These are phyloP conservation scores for Garcia nutans DNA, from an alignment of 345 rosid species.

Conservation along the genomic window DNA sequence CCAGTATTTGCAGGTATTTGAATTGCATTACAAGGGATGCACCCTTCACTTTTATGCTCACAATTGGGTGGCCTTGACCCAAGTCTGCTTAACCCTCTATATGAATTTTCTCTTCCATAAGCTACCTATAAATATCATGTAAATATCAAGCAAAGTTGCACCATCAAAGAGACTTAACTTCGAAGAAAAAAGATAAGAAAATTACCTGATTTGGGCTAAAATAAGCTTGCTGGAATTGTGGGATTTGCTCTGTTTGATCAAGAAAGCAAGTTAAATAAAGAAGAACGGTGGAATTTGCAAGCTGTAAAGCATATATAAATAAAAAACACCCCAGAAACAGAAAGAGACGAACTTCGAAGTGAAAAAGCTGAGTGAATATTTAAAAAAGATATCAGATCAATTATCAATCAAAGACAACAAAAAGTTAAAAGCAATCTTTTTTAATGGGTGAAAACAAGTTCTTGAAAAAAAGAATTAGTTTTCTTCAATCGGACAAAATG, in stretches of 20 bases:
- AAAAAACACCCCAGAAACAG: neutral
- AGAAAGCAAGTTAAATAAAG: neutral
- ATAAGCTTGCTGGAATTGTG: neutral
- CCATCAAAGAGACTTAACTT: neutral
- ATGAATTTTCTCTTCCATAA: conserved; percentile 6
- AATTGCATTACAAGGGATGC: conserved; percentile 34
- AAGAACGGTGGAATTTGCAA: neutral
- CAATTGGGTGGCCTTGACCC: conserved; percentile 40
- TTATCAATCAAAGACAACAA: neutral
- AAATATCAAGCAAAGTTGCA: neutral
- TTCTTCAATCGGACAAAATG: neutral
- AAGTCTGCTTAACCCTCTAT: conserved; percentile 22
- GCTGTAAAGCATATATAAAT: neutral
- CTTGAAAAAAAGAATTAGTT: neutral
- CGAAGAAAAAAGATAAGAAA: neutral
- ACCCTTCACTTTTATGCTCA: conserved; percentile 23
- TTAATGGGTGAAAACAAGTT: neutral
- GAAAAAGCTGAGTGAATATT: neutral
- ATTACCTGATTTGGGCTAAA: conserved; percentile 15
- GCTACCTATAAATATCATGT: neutral
- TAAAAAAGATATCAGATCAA: neutral
- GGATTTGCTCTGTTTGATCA: conserved; percentile 4
- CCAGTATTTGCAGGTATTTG: conserved; percentile 32
- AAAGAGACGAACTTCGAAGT: neutral
- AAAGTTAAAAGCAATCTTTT: neutral